Evolutionary conservation across 352 stramenopile genomes (phyloP).

Genomic region (Pythium periplocum): DNA sequence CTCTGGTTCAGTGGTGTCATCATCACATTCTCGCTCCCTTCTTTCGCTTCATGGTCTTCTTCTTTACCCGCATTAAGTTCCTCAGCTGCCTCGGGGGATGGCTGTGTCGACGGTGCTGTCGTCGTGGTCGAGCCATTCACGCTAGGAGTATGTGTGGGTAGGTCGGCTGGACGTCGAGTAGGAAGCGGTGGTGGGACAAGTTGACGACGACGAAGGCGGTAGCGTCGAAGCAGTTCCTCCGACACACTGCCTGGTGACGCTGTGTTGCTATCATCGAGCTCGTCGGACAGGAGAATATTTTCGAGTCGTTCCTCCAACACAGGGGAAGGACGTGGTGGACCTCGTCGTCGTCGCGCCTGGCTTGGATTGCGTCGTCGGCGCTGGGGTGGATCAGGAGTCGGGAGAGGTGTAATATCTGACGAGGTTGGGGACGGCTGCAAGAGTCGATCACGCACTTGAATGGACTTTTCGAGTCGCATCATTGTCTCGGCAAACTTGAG

Average conservation of each 20-base stretch:
- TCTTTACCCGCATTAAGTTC: no score
- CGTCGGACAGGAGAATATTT: slow-evolving; percentile 1
- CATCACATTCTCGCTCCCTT: no score
- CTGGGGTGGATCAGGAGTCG: no score
- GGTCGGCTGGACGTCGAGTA: neutral
- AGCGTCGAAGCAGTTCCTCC: slow-evolving; percentile 3
- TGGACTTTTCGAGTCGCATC: slow-evolving; percentile 59
- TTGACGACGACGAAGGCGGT: slow-evolving; percentile 1
- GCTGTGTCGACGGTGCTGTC: slow-evolving; percentile 3
- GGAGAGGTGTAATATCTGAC: no score
- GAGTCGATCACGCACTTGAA: slow-evolving; percentile 51
- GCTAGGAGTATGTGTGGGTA: neutral
- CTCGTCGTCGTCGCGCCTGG: no score
- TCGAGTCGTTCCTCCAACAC: slow-evolving; percentile 8
- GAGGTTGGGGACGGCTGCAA: slow-evolving; percentile 14
- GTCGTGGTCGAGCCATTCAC: slow-evolving; percentile 2
- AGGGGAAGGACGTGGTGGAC: neutral
- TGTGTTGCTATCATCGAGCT: neutral
- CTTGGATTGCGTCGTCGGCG: no score
- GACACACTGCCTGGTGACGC: no score
- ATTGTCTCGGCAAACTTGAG: slow-evolving; percentile 72
- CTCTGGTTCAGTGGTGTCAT: no score
- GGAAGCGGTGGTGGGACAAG: no score
- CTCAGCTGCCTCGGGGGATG: neutral
- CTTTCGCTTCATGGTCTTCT: no score